phyloP scores from a whole-genome alignment of 2,329 filamentous ascomycete species.

The Ophioceras dolichostomum region DNA sequence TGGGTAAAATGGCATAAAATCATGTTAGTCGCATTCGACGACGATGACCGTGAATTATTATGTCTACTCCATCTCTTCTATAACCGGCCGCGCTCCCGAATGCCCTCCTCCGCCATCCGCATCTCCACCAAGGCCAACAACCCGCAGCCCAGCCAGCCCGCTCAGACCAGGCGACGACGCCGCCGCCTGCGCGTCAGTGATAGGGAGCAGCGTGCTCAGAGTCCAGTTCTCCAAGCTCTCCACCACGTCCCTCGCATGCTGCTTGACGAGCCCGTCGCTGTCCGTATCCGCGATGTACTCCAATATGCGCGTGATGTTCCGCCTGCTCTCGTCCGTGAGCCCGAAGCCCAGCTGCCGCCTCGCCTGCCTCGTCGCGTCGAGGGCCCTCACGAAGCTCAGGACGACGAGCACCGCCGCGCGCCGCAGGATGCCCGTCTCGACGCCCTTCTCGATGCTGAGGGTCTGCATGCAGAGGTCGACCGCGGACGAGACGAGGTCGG shows the following conservation, averaged over 20 bases:
- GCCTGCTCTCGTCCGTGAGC: slow-evolving; percentile 39
- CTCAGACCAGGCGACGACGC: slow-evolving; percentile 10
- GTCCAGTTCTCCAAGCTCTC: slow-evolving; percentile 55
- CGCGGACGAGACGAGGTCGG: slow-evolving; percentile 37
- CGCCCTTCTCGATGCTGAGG: slow-evolving; percentile 46
- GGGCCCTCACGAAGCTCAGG: slow-evolving; percentile 45
- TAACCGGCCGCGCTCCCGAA: slow-evolving; percentile 22
- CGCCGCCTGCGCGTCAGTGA: slow-evolving; percentile 1
- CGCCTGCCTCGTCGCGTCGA: slow-evolving; percentile 39
- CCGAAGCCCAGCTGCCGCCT: slow-evolving; percentile 37
- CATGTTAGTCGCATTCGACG: too few relatives aligned
- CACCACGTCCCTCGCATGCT: slow-evolving; percentile 54
- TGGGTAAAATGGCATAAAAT: too few relatives aligned
- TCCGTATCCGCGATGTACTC: slow-evolving; percentile 54
- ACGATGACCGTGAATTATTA: too few relatives aligned
- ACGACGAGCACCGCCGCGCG: slow-evolving; percentile 54
- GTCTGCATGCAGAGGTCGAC: slow-evolving; percentile 53
- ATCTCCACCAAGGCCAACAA: too few relatives aligned
- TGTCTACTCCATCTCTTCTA: slow-evolving; percentile 53
- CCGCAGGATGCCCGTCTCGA: slow-evolving; percentile 51
- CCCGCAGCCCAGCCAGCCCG: slow-evolving; percentile 31
- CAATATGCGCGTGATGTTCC: slow-evolving; percentile 50
- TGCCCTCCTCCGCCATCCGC: too few relatives aligned
- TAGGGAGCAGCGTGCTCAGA: slow-evolving; percentile 21
- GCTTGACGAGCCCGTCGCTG: slow-evolving; percentile 53